Percentiles rank a stretch among this genome's conserved stretches.
phyloP scores from a whole-genome alignment of 2,329 filamentous ascomycete genomes.

The Ceratocystiopsis brevicomis region DNA sequence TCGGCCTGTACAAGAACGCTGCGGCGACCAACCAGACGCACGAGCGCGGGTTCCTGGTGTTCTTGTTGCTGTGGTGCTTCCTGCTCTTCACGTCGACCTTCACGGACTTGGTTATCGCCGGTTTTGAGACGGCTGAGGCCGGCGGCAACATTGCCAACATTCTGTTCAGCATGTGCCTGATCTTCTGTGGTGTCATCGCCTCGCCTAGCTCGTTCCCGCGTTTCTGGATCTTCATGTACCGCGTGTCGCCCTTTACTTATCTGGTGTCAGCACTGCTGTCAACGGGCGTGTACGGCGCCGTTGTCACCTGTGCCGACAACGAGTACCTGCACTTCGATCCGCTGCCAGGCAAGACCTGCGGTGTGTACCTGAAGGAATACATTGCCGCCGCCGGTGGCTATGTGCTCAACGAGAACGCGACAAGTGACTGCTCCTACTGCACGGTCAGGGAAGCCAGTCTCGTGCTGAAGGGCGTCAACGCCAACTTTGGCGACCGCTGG shows the following conservation, averaged over 20 bases:
- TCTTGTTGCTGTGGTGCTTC: constrained; percentile 62
- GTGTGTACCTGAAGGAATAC: constrained; percentile 35
- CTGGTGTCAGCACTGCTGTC: constrained; percentile 54
- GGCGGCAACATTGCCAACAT: constrained; percentile 44
- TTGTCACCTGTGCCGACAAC: constrained; percentile 46
- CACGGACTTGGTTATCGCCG: constrained; percentile 54
- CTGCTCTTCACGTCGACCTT: constrained; percentile 56
- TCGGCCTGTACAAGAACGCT: constrained; percentile 58
- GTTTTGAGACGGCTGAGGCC: constrained; percentile 48
- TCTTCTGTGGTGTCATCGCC: constrained; percentile 46
- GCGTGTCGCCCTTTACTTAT: constrained; percentile 68
- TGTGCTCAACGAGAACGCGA: constrained; percentile 29
- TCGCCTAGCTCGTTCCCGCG: constrained; percentile 37
- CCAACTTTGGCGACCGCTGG: constrained; percentile 42
- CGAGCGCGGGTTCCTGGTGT: constrained; percentile 60
- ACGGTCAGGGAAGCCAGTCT: constrained; percentile 29
- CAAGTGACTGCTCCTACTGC: constrained; percentile 36
- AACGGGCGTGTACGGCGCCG: constrained; percentile 47
- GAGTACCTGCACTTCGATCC: constrained; percentile 54
- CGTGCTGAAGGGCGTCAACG: constrained; percentile 28
- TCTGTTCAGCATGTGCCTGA: constrained; percentile 36
- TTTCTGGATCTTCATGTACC: constrained; percentile 75
- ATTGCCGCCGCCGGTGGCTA: constrained; percentile 31
- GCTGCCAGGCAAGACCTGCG: constrained; percentile 36
- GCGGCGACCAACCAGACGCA: constrained; percentile 36